These are phyloP conservation scores for Solanum peruvianum DNA, from an alignment of 257 asterid species.

Conservation along the genomic window DNA sequence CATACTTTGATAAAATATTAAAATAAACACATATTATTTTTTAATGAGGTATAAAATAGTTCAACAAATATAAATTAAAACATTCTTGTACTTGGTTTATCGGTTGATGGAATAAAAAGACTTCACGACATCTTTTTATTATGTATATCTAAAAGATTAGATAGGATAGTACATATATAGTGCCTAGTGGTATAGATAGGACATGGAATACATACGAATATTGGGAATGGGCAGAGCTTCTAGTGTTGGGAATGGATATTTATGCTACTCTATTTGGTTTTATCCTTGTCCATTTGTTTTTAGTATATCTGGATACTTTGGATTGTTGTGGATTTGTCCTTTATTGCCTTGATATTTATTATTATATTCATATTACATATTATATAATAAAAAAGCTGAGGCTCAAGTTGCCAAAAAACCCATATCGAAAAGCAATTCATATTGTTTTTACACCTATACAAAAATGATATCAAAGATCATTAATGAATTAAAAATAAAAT, in stretches of 20 bases:
- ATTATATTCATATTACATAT: too few species aligned
- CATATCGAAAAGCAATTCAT: background rate
- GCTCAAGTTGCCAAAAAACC: background rate
- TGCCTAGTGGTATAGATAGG: background rate
- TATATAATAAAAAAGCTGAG: too few species aligned
- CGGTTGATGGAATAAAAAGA: background rate
- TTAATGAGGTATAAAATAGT: background rate
- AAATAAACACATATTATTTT: rapidly evolving
- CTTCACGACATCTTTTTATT: background rate
- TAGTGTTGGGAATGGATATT: background rate
- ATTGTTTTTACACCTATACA: background rate
- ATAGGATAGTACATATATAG: background rate
- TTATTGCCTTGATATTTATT: background rate
- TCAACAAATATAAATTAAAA: too few species aligned
- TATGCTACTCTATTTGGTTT: background rate
- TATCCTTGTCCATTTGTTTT: background rate
- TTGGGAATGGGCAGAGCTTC: background rate
- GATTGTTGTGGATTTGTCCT: background rate
- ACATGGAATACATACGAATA: background rate
- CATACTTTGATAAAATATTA: background rate
- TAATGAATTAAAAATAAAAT: too few species aligned
- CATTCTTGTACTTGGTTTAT: background rate
- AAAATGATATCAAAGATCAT: too few species aligned
- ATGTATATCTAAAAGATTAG: background rate
- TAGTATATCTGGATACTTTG: background rate